phyloP scores from a whole-genome alignment of 129 eudicot species.

The Saposhnikovia divaricata region DNA sequence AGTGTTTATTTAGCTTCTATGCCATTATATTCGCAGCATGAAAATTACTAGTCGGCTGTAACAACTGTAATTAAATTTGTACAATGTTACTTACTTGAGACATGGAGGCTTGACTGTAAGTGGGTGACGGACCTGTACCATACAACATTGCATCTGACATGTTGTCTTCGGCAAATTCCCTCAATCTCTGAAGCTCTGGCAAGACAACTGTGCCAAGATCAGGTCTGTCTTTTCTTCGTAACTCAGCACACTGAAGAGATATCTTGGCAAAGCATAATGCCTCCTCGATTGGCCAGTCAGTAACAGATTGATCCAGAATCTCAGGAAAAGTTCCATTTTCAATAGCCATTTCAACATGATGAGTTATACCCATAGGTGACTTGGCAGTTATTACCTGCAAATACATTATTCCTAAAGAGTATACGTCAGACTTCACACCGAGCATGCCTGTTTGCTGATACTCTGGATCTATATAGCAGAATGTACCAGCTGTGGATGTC shows the following conservation, averaged over 20 bases:
- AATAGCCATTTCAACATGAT: slow-evolving; percentile 29
- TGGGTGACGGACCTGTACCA: slow-evolving; percentile 4
- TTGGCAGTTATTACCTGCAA: slow-evolving; percentile 47
- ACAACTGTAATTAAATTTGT: background rate
- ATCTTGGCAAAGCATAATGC: slow-evolving; percentile 35
- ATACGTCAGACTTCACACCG: slow-evolving; percentile 53
- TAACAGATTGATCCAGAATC: slow-evolving; percentile 38
- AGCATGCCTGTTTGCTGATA: slow-evolving; percentile 60
- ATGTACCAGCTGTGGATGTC: slow-evolving; percentile 64
- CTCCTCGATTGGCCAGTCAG: slow-evolving; percentile 46
- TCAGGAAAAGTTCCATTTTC: slow-evolving; percentile 34
- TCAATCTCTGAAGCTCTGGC: slow-evolving; percentile 47
- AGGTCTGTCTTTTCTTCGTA: slow-evolving; percentile 48
- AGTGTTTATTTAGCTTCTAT: background rate
- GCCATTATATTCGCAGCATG: background rate
- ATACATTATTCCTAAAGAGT: slow-evolving; percentile 49
- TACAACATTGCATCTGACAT: slow-evolving; percentile 13
- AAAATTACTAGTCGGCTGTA: background rate
- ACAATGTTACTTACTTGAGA: slow-evolving; percentile 8
- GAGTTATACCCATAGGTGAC: slow-evolving; percentile 55
- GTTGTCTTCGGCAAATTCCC: slow-evolving; percentile 33
- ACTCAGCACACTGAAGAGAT: slow-evolving; percentile 43
- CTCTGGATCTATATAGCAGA: slow-evolving; percentile 60
- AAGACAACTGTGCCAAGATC: slow-evolving; percentile 42
- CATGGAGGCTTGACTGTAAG: slow-evolving; percentile 13